Base-by-base conservation (phyloP, 768 basidiomycete genomes). In the Pulveroboletus sp. region DNA sequence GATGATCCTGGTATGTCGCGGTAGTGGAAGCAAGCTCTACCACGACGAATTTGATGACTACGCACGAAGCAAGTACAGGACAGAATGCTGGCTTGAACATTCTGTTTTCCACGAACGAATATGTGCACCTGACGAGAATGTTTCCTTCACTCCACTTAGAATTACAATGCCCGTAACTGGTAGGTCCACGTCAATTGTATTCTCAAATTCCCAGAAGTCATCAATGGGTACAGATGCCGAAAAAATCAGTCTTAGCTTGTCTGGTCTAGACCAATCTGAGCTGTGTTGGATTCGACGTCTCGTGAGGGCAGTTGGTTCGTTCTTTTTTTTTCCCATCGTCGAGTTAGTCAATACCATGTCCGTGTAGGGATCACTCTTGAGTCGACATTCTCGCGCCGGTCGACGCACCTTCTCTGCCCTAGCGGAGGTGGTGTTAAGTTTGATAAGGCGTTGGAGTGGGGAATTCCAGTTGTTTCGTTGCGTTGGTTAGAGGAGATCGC, bases 61-160 rank as follows among this genome's bases (percentile, higher is more conserved):
- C 1, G 58, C 73, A 54, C 74, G 78, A 39, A 47, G 56, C 4
- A 84, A 81, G 56, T 90, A 83, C 59, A 80, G 93, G 37, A 95
- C 93, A 0, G 93, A 96, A 65, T 94, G 90, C 63, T 97, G 93
- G 93, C 73, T 97, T 2, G 93, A 97, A 65, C 79, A 79, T 37
- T 95, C 89, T 58, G 77, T 92, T 13, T 85, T 80, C 46, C 82
- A 85, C 49, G 85, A 89, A 38, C 76, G 78, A n/a, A 69, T 95
- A 43, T 85, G 86, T 60, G 64, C 70, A 16, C 72, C 80, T 0
- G 78, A 82, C 2, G 86, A 86, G 36, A 83, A 91, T 54, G 63
- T 89, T 12, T 79, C 82, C 0, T 92, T 89, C 58, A 67, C 67
- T 4, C 93, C 93, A 1, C 71, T 96, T 14, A 68, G 58, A 4